phyloP scores from a whole-genome alignment of 805 yeast genomes.

The Kuraishia cidri region DNA sequence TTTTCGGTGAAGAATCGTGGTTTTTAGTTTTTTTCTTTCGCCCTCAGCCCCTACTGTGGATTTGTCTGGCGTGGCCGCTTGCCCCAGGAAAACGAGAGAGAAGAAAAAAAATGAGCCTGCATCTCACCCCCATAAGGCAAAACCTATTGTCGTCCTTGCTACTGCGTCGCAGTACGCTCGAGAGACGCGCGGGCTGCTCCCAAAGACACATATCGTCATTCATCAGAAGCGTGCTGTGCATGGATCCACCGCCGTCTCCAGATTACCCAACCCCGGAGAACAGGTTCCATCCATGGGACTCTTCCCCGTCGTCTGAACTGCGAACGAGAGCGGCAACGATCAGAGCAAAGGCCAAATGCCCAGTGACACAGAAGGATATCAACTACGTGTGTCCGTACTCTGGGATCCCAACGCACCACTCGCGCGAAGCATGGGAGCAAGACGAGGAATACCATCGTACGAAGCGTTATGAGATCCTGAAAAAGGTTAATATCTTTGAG shows the following conservation, averaged over 20 bases:
- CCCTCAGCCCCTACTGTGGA: no score
- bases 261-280: slow-evolving; percentile 65
- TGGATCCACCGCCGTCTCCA: slow-evolving; percentile 57
- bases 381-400: slow-evolving; percentile 85
- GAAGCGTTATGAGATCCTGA: slow-evolving; percentile 63
- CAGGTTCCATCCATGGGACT: slow-evolving; percentile 84
- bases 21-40: no score
- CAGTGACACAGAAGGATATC: slow-evolving; percentile 76
- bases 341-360: slow-evolving; percentile 81
- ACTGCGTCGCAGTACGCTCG: no score
- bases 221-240: slow-evolving; percentile 24
- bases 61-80: no score
- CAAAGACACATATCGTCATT: slow-evolving; percentile 20
- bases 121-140: no score
- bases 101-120: no score
- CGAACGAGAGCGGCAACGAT: slow-evolving; percentile 89
- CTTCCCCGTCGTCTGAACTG: slow-evolving; percentile 80
- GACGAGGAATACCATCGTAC: slow-evolving; percentile 66
- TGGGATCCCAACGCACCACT: slow-evolving; percentile 95
- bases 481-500: slow-evolving; percentile 85
- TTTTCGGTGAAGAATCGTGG: no score
- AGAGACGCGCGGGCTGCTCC: no score
- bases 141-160: no score
- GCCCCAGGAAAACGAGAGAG: no score
- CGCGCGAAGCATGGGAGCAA: slow-evolving; percentile 78